Base-by-base conservation (phyloP, 306 rosid genomes). In the Abrus precatorius region DNA sequence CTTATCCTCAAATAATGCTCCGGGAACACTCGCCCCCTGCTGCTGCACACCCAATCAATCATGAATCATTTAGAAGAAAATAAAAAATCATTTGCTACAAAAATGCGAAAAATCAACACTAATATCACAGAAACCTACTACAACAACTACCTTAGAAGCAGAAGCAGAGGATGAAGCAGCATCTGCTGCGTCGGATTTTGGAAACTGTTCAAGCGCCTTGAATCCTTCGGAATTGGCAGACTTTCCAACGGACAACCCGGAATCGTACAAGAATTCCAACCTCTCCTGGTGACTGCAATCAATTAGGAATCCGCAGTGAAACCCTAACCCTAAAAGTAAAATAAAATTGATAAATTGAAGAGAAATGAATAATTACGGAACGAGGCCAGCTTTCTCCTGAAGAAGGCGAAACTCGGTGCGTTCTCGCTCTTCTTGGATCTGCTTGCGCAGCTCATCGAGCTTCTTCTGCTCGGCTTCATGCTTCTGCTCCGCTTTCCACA, bases 401-500 rank as follows among this genome's bases (percentile, higher is more conserved):
- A 95, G 98, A 62, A 83, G 93, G 67, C 99, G 99, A 81, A 95
- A 95, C 81, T 95, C 98, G 74, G 74, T 74, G 54, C 96, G 93
- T 73, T 93, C 97, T 4, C 89, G 85, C 82, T 95, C 99, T 81
- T 95, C 98, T 1, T 85, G 90, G 64, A 95, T 95, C 88, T 95
- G 97, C 40, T 95, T 91, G 60, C 97, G 96, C 45, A 95, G 99
- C 82, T 91, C 99, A 5, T 95, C 99, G 66, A 95, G 76, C 82
- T 95, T 95, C 88, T 91, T 95, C 81, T 93, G 86, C 48, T 95
- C 98, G 3, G 97, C 96, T 0, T 86, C 97, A 6, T 86, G 98
- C 89, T 95, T 95, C 78, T 95, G 99, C 84, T 95, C 99, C 0
- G 99, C 98, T 77, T 95, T 93, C 99, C 99, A 95, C 4, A 95